phyloP scores from a whole-genome alignment of 2,329 filamentous ascomycete genomes.

The Ceratocystis albifundus region DNA sequence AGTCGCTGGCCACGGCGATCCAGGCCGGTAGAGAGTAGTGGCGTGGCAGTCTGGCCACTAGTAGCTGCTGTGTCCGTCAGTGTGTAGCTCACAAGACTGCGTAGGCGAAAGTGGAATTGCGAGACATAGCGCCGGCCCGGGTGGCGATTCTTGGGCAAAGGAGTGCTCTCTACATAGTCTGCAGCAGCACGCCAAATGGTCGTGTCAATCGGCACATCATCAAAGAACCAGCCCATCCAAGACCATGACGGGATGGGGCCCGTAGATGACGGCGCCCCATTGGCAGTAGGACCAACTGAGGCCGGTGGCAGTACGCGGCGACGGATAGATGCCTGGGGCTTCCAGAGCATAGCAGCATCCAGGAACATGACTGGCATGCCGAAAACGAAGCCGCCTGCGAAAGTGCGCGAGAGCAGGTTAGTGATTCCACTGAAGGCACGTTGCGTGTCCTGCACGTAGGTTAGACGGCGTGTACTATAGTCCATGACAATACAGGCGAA shows the following conservation, averaged over 20 bases:
- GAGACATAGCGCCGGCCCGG: constrained; percentile 31
- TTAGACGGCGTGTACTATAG: constrained; percentile 34
- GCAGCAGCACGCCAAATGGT: constrained; percentile 35
- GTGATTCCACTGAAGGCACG: constrained; percentile 37
- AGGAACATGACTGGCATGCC: constrained; percentile 39
- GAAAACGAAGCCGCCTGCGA: constrained; percentile 35
- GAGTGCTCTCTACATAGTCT: constrained; percentile 35
- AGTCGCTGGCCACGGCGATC: constrained; percentile 33
- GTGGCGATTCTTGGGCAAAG: constrained; percentile 28
- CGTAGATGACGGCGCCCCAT: constrained; percentile 26
- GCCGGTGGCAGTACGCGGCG: constrained; percentile 25
- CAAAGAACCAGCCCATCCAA: constrained; percentile 41
- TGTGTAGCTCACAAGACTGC: constrained; percentile 32
- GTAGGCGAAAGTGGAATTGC: constrained; percentile 33
- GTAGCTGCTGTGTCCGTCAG: constrained; percentile 32
- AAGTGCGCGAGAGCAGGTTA: constrained; percentile 33
- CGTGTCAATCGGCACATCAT: constrained; percentile 35
- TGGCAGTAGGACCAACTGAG: constrained; percentile 1
- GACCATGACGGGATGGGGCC: constrained; percentile 37
- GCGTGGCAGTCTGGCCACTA: constrained; percentile 25
- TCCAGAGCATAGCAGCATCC: constrained; percentile 37
- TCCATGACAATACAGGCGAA: constrained; percentile 36
- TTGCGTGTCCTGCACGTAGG: constrained; percentile 34
- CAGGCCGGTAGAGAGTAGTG: constrained; percentile 32
- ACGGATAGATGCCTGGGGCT: constrained; percentile 35